Base-by-base conservation (phyloP, 768 basidiomycete genomes). In the Sporobolomyces roseus region DNA sequence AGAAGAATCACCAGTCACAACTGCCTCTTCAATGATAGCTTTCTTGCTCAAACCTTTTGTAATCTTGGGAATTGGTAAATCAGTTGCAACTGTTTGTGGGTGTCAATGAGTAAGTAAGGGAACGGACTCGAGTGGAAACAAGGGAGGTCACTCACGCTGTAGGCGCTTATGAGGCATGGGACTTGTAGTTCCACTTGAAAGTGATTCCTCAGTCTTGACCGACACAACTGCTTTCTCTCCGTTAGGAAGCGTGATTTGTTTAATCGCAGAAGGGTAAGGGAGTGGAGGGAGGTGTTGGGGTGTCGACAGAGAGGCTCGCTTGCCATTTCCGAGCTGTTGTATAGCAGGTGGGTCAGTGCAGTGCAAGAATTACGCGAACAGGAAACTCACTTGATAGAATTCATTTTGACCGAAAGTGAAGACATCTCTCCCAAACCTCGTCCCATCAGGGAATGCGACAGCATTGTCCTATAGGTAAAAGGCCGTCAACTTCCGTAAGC, bases 261-360 rank as follows among this genome's bases (percentile, higher is more conserved):
- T 36, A 17, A 59, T 29, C 12, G 52, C 30, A 14, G 66, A 59
- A 9, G 66, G 38, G 55, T 68, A 72, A 1, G 67, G 68, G 2
- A 81, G 72, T 1, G 78, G 75, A 13, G 78, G 77, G 17, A 81
- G 75, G 63, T 81, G 79, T 64, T 80, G 80, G 1, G 81, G 81
- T 16, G 79, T 75, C 10, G 80, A 76, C 13, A 79, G 72, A 63
- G 79, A 80, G 21, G 78, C 78, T 16, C 80, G 72, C 48, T 79
- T 80, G 17, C 79, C 79, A 30, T 79, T 81, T 1, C 80, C 81
- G 30, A 81, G 76, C 74, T 81, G 78, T 75, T 8, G 36, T 2
- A 9, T 10, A 29, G 29, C 32, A 27, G 30, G 55, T 41, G 2
- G 27, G 49, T 27, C 27, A 38, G 25, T 0, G 3, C 13, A 17